Percentiles rank a stretch among this genome's conserved stretches.
Conservation (phyloP, 2,329 filamentous ascomycete genomes). For the Pseudonectria buxi region DNA sequence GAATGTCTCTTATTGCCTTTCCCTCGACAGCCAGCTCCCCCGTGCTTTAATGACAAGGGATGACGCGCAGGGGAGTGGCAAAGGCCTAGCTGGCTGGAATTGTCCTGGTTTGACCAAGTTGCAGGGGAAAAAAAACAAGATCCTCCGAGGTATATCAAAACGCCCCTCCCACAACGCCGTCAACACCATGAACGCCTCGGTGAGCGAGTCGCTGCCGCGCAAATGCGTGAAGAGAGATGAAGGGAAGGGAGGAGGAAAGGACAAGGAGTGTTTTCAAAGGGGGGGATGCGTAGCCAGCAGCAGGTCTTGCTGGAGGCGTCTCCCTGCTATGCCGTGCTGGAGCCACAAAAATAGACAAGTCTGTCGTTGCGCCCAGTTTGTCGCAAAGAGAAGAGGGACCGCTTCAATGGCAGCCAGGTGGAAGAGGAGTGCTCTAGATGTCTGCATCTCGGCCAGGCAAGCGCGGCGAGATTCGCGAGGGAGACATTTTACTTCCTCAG, state of each 20-base stretch:
- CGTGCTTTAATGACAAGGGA: no score
- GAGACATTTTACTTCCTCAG: conserved; percentile 52
- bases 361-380: no score
- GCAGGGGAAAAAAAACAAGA: conserved; percentile 4
- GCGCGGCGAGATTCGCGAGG: background rate
- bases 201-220: conserved; percentile 8
- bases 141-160: conserved; percentile 24
- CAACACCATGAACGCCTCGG: conserved; percentile 25
- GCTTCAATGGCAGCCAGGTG: no score
- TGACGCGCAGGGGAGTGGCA: background rate
- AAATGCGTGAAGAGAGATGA: conserved; percentile 8
- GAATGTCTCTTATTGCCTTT: no score
- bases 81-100: conserved; percentile 1
- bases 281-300: no score
- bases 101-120: background rate
- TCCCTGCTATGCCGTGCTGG: no score
- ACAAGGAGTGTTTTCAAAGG: background rate
- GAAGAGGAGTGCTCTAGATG: no score
- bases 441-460: no score
- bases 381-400: no score
- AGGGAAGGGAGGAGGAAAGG: conserved; percentile 4
- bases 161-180: conserved; percentile 22
- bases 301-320: no score
- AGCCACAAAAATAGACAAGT: no score
- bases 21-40: no score